A percentile compares a stretch with the other conserved stretches of the same genome.
Conservation (phyloP, 768 basidiomycete genomes). For the Termitomyces sp. region DNA sequence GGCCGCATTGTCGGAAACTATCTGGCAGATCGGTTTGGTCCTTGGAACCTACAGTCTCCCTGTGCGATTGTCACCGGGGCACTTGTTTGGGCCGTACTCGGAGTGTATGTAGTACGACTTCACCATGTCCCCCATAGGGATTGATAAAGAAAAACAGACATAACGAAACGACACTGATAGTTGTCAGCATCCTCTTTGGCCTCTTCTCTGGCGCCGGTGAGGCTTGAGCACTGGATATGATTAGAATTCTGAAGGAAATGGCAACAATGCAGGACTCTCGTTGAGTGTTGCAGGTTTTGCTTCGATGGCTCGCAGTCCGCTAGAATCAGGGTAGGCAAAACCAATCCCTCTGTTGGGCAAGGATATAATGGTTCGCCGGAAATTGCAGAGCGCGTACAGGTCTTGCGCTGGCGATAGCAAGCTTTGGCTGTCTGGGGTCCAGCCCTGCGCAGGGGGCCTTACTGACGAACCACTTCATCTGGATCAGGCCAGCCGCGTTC, state of each 20-base stretch:
- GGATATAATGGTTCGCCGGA: not conserved
- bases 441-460: constrained; percentile 31
- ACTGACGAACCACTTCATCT: constrained; percentile 22
- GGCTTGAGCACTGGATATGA: not conserved
- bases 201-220: constrained; percentile 41
- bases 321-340: constrained; percentile 28
- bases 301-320: constrained; percentile 23
- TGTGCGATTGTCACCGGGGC: not conserved
- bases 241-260: not conserved
- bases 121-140: no score
- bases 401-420: constrained; percentile 25
- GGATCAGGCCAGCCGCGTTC: constrained; percentile 27
- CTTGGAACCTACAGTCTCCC: constrained; percentile 24
- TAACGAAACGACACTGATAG: constrained; percentile 27
- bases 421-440: constrained; percentile 26
- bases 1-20: constrained; percentile 29
- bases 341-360: not conserved
- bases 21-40: constrained; percentile 21
- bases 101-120: constrained; percentile 21
- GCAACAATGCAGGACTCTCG: not conserved
- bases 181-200: constrained; percentile 40
- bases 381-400: constrained; percentile 28
- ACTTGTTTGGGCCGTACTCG: constrained; percentile 30
- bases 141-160: constrained; percentile 17
- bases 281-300: constrained; percentile 12